Base-by-base conservation (phyloP, 345 rosid genomes). In the Brassica rapa region DNA sequence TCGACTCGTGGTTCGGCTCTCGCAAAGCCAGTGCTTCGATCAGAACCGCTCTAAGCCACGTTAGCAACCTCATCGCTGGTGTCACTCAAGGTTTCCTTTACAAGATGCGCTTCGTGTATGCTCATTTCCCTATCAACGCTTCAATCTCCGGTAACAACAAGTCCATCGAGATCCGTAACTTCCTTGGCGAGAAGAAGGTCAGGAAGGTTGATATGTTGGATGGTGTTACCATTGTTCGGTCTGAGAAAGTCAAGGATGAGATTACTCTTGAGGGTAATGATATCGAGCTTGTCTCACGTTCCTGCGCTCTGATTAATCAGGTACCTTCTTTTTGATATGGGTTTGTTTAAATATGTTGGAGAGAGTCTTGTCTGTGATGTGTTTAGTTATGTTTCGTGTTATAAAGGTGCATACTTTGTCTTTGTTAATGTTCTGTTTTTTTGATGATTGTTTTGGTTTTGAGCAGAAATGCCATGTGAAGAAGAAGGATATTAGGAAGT, bases 61-160 rank as follows among this genome's bases (percentile, higher is more conserved):
- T 92, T 1, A 68, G 60, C 75, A 92, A 92, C 16, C 91, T 92
- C 68, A 89, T 89, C 24, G 82, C 88, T 62, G 92, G 92, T 57
- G 92, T 89, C 24, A 89, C 90, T 64, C 79, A 83, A 83, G 97
- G 97, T 1, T 92, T 88, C 76, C 87, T 86, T 11, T 92, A 92
- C 88, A 92, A 85, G 86, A 92, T 92, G 97, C 81, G 97, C 37
- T 92, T 92, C 71, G 95, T 92, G 63, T 92, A 90, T 59, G 94
- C 95, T 65, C 97, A 92, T 76, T 92, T 92, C 8, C 95, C 93
- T 2, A 92, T 90, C 83, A 92, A 92, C 72, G 93, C 97, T 9
- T 89, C 93, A 29, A 92, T 92, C 81, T 69, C 80, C 3, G 80
- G 74, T 60, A 6, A 49, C 64, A 83, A 51, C 82, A 85, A 72